These are phyloP conservation scores for Lecanoromycetidae sp. DNA, from an alignment of 2,329 filamentous ascomycete genomes.

Conservation along the genomic window DNA sequence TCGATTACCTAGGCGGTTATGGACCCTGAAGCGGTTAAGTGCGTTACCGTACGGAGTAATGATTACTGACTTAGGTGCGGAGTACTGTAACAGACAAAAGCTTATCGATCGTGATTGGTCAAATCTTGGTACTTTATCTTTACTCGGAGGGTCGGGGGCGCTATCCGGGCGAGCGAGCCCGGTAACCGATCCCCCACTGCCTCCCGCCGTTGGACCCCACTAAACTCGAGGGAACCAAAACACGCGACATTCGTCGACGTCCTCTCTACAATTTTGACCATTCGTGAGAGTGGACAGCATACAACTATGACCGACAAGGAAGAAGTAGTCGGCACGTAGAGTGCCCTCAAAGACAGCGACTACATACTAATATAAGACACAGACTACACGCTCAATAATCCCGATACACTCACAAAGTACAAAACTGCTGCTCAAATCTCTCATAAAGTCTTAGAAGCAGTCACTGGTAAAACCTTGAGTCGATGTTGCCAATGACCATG, in stretches of 20 bases:
- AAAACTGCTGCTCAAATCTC: slow-evolving; percentile 93
- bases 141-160: no score
- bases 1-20: no score
- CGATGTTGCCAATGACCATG: slow-evolving; percentile 1
- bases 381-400: slow-evolving; percentile 87
- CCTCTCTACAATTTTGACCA: not conserved
- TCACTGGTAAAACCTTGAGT: slow-evolving; percentile 41
- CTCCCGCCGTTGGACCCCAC: no score
- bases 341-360: not conserved
- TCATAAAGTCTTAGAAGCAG: slow-evolving; percentile 84
- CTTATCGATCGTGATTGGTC: no score
- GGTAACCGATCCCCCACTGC: no score
- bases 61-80: no score
- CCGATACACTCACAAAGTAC: slow-evolving; percentile 96
- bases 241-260: not conserved
- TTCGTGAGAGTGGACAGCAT: not conserved
- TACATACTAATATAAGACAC: not conserved
- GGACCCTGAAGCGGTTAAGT: no score
- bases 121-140: no score
- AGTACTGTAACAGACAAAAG: no score
- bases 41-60: no score
- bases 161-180: no score
- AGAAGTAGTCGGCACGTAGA: slow-evolving; percentile 10
- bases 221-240: no score
- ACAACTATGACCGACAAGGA: slow-evolving; percentile 7